Percentiles rank a stretch among this genome's conserved stretches.
These are phyloP conservation scores for Tuber indicum DNA, from an alignment of 495 filamentous ascomycete genomes.

Conservation along the genomic window DNA sequence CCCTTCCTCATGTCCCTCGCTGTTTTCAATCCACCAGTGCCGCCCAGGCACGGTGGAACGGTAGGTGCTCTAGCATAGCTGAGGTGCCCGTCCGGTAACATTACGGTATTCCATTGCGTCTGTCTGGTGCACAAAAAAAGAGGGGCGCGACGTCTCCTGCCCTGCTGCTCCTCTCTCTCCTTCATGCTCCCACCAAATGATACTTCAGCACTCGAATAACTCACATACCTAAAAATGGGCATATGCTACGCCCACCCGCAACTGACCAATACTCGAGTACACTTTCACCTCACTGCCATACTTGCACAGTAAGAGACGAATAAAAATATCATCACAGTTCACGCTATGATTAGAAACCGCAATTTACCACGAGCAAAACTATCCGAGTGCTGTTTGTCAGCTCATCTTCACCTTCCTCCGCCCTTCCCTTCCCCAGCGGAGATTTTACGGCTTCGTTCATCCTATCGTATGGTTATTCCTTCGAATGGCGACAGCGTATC, in stretches of 20 bases:
- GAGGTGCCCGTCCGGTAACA: background rate
- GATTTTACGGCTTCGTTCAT: background rate
- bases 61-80: background rate
- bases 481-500: background rate
- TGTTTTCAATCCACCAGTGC: background rate
- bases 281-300: background rate
- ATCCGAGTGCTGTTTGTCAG: slow-evolving; percentile 21
- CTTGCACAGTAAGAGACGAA: background rate
- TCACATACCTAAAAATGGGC: background rate
- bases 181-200: background rate
- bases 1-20: background rate
- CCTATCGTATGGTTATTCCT: background rate
- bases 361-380: background rate
- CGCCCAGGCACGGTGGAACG: background rate
- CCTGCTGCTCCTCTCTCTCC: background rate
- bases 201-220: background rate
- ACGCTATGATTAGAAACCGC: background rate
- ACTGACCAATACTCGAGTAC: background rate
- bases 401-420: background rate
- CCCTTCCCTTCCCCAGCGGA: background rate
- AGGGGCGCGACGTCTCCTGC: slow-evolving; percentile 19
- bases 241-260: background rate
- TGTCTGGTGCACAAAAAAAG: slow-evolving; percentile 5
- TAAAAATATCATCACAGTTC: background rate
- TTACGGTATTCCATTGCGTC: background rate